Conservation (phyloP, 257 asterid genomes). For the Ilex asprella region DNA sequence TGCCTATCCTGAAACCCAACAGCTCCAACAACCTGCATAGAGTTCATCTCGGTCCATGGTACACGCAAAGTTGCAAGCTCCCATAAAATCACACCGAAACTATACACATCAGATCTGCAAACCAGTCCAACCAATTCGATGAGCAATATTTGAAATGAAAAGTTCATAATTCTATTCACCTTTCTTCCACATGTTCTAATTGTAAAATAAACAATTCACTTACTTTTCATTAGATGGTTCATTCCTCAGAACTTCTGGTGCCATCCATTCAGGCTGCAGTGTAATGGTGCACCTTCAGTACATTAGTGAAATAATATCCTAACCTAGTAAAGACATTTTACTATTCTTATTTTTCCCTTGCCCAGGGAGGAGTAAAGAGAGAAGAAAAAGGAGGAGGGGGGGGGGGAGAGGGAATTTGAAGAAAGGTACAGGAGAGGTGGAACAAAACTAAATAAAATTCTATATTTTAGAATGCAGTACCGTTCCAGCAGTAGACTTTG, state of each 20-base stretch:
- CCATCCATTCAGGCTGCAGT: constrained; percentile 99
- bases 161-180: no score
- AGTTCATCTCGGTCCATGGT: constrained; percentile 95
- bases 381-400: neutral
- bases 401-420: neutral
- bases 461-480: constrained; percentile 34
- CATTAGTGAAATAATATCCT: neutral
- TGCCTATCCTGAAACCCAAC: constrained; percentile 90
- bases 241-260: constrained; percentile 92
- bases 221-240: constrained; percentile 97
- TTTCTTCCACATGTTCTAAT: no score
- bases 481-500: constrained; percentile 95
- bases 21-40: constrained; percentile 99
- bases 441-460: constrained; percentile 2
- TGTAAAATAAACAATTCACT: constrained; percentile 25
- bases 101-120: constrained; percentile 89
- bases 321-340: neutral
- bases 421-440: neutral
- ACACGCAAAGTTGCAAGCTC: constrained; percentile 85
- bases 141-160: neutral
- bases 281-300: constrained; percentile 12
- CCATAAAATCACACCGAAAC: constrained; percentile 95
- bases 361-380: constrained; percentile 1
- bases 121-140: constrained; percentile 7
- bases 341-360: neutral